A percentile compares a stretch with the other conserved stretches of the same genome.
Conservation (phyloP, 257 asterid genomes). For the Solanum chmielewskii region DNA sequence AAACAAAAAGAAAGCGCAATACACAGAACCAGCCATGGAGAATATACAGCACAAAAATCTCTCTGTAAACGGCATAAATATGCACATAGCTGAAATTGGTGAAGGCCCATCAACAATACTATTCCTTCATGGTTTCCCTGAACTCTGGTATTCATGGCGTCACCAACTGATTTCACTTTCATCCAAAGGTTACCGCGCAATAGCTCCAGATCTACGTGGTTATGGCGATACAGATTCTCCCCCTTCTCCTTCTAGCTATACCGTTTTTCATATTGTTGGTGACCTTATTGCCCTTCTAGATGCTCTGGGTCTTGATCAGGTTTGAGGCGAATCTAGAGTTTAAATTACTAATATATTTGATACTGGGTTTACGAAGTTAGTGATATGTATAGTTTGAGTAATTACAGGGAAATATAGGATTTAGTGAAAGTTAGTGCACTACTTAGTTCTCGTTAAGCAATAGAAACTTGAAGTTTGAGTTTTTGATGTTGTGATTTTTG, state of each 20-base stretch:
- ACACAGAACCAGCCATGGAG: constrained; percentile 31
- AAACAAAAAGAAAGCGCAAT: not conserved
- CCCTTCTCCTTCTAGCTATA: constrained; percentile 49
- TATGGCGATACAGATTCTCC: constrained; percentile 90
- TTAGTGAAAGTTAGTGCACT: not conserved
- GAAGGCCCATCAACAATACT: constrained; percentile 65
- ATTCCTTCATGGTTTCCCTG: constrained; percentile 91
- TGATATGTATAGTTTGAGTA: not conserved
- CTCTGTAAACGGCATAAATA: constrained; percentile 50
- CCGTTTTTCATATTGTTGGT: constrained; percentile 63
- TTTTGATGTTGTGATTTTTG: not conserved
- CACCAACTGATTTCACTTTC: constrained; percentile 80
- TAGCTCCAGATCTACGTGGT: constrained; percentile 96
- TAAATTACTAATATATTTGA: not conserved
- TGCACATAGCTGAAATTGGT: constrained; percentile 88
- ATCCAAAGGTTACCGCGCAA: constrained; percentile 64
- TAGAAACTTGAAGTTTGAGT: not conserved
- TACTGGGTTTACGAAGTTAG: not conserved
- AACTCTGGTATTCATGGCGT: constrained; percentile 99
- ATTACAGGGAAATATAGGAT: not conserved
- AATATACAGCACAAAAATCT: constrained; percentile 48
- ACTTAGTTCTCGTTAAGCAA: not conserved
- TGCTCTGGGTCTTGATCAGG: constrained; percentile 37
- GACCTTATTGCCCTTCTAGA: constrained; percentile 65
- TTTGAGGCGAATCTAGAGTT: not conserved